Evolutionary conservation across 169 alveolate species (phyloP).

Genomic region (Cryptosporidium ryanae): DNA sequence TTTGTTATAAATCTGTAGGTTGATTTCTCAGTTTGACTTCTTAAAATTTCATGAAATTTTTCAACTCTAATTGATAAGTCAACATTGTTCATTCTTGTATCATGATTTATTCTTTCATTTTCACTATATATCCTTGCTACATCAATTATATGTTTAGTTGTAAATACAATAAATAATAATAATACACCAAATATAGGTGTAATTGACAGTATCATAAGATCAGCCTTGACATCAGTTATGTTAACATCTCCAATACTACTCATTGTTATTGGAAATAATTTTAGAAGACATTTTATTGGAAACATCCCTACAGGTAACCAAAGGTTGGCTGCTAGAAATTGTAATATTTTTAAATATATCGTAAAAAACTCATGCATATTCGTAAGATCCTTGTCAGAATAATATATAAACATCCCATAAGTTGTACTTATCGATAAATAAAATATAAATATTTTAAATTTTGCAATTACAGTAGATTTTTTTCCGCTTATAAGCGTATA

Average conservation of each 20-base stretch:
- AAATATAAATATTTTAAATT: conserved; percentile 24
- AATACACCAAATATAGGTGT: conserved; percentile 49
- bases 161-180: conserved; percentile 34
- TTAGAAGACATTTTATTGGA: conserved; percentile 45
- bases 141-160: conserved; percentile 64
- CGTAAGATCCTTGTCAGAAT: not conserved
- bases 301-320: conserved; percentile 54
- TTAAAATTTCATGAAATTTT: conserved; percentile 25
- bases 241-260: conserved; percentile 13
- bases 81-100: conserved; percentile 1
- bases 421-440: conserved; percentile 39
- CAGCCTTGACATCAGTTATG: conserved; percentile 43
- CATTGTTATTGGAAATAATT: conserved; percentile 38
- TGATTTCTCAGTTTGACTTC: conserved; percentile 35
- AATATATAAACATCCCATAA: conserved; percentile 15
- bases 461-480: conserved; percentile 39
- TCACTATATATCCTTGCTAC: conserved; percentile 46
- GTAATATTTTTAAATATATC: conserved; percentile 18
- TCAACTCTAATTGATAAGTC: conserved; percentile 57
- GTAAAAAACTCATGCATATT: conserved; percentile 34
- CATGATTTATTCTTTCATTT: conserved; percentile 25
- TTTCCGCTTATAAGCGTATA: conserved; percentile 42
- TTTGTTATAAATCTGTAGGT: conserved; percentile 62
- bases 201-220: conserved; percentile 5
- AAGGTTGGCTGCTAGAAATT: conserved; percentile 20